Evolutionary conservation across 2,329 filamentous ascomycete genomes (phyloP).

Genomic region (Fusarium sarcochroum): DNA sequence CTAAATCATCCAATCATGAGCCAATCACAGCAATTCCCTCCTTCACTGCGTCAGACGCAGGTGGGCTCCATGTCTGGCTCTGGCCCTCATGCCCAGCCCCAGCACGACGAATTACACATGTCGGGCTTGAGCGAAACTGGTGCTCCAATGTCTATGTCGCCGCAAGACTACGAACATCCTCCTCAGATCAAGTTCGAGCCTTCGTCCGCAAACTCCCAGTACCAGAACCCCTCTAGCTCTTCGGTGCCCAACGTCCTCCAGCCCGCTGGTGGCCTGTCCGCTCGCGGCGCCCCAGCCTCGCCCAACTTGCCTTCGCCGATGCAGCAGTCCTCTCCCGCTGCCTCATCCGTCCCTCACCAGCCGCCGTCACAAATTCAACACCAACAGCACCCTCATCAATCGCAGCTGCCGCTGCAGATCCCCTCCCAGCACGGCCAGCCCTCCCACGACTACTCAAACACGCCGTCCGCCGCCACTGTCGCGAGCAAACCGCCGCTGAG

Average conservation of each 20-base stretch:
- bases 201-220: constrained; percentile 57
- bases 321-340: constrained; percentile 57
- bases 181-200: constrained; percentile 68
- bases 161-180: constrained; percentile 66
- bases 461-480: constrained; percentile 51
- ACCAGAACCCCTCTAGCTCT: constrained; percentile 57
- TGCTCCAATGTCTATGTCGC: constrained; percentile 55
- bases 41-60: constrained; percentile 49
- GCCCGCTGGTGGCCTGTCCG: constrained; percentile 62
- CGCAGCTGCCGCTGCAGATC: constrained; percentile 50
- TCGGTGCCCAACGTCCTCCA: constrained; percentile 71
- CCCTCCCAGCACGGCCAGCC: constrained; percentile 69
- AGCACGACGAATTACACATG: constrained; percentile 70
- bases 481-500: constrained; percentile 77
- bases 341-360: constrained; percentile 49
- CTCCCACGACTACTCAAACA: constrained; percentile 59
- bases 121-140: constrained; percentile 58
- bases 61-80: constrained; percentile 42
- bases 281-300: constrained; percentile 56
- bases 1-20: constrained; percentile 51
- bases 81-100: constrained; percentile 43
- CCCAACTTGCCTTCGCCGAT: constrained; percentile 62
- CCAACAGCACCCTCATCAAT: constrained; percentile 52
- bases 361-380: constrained; percentile 54
- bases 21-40: constrained; percentile 58